These are phyloP conservation scores for Babjeviella inositovora DNA, from an alignment of 805 yeast species.

Conservation along the genomic window DNA sequence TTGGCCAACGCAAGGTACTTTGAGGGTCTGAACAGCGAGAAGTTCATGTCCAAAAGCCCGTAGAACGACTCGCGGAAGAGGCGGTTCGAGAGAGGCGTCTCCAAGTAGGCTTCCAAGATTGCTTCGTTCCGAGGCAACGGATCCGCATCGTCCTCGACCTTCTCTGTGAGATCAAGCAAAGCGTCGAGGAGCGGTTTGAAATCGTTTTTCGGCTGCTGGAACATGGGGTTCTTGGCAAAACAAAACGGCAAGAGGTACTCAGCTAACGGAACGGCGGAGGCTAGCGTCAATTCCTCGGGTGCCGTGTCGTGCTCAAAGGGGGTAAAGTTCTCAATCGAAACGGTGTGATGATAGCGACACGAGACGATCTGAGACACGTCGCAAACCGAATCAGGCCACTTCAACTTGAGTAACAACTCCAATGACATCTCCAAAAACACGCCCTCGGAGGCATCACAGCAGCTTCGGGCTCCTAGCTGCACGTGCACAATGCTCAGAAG, in stretches of 20 bases:
- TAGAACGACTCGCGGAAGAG: conserved; percentile 30
- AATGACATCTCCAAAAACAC: conserved; percentile 46
- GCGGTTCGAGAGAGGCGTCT: conserved; percentile 22
- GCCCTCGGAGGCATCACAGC: conserved; percentile 56
- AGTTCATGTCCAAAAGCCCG: conserved; percentile 26
- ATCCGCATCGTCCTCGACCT: conserved; percentile 31
- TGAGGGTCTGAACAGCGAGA: conserved; percentile 10
- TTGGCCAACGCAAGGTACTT: conserved; percentile 16
- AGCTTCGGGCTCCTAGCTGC: conserved; percentile 50
- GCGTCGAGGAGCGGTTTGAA: conserved; percentile 58
- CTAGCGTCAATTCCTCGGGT: conserved; percentile 16
- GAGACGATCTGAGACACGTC: conserved; percentile 65
- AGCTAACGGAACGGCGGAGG: conserved; percentile 20
- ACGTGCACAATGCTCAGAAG: conserved; percentile 51
- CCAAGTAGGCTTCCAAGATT: conserved; percentile 27
- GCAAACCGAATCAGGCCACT: conserved; percentile 30
- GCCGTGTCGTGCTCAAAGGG: conserved; percentile 53
- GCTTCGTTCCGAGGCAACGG: conserved; percentile 27
- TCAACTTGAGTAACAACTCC: conserved; percentile 25
- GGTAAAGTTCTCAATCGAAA: conserved; percentile 39
- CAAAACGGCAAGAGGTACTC: conserved; percentile 38
- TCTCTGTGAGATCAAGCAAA: conserved; percentile 57
- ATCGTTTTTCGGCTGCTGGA: conserved; percentile 49
- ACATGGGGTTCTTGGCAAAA: conserved; percentile 39
- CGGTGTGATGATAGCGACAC: conserved; percentile 60